These are phyloP conservation scores for Phytophthora sp. DNA, from an alignment of 352 stramenopile species.

Conservation along the genomic window DNA sequence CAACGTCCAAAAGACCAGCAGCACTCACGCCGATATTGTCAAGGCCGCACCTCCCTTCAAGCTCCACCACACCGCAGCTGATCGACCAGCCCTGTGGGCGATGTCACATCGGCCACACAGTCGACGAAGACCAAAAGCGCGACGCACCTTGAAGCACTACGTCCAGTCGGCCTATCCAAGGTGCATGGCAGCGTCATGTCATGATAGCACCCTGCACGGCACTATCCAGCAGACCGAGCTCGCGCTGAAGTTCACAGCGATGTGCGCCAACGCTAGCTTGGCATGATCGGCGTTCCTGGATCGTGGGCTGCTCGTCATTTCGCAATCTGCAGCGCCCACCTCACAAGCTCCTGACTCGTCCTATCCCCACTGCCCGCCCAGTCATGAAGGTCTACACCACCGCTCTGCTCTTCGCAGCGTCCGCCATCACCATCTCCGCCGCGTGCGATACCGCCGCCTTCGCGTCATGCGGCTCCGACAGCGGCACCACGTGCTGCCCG, in stretches of 20 bases:
- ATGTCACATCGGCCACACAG: not conserved
- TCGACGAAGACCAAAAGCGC: not conserved
- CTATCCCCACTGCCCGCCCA: not conserved
- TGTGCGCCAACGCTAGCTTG: no score
- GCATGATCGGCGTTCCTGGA: no score
- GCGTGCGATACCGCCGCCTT: conserved; percentile 19
- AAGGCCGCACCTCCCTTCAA: conserved; percentile 1
- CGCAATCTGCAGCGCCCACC: not conserved
- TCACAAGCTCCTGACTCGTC: not conserved
- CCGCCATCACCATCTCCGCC: not conserved
- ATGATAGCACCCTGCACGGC: not conserved
- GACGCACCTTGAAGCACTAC: not conserved
- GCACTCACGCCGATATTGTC: not conserved
- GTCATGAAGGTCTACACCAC: conserved; percentile 7
- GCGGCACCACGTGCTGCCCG: conserved; percentile 45
- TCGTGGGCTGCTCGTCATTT: conserved; percentile 4
- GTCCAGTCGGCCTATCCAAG: not conserved
- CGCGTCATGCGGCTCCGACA: conserved; percentile 26
- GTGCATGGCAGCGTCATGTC: no score
- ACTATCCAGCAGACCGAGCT: not conserved
- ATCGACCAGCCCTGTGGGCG: no score
- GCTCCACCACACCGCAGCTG: not conserved
- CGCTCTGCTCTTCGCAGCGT: conserved; percentile 3
- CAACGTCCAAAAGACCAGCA: not conserved
- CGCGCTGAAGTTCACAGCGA: not conserved